Evolutionary conservation across 2,329 filamentous ascomycete species (phyloP), one percentile per base, ranked within the genome.

Genomic region (Shiraia sp.): DNA sequence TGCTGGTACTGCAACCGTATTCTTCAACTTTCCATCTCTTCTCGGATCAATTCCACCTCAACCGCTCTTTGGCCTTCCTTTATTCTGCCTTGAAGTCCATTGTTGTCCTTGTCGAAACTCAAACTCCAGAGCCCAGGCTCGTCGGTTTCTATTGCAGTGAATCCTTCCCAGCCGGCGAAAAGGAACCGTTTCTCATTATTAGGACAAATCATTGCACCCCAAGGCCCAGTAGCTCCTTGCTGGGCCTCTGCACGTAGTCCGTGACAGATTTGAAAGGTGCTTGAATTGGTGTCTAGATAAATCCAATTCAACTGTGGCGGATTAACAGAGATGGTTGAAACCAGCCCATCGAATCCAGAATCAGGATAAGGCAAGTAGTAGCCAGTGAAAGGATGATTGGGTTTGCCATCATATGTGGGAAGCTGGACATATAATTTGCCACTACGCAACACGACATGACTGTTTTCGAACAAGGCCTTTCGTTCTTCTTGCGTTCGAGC

Each of bases 251-350:
- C 87, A 51, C 77, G 80, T 29, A 85, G 50, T 55, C 83, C 78
- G 32, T 79, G 70, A 17, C 51, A 44, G 24, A 57, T 44, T 23
- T 53, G 51, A 7, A 38, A 48, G 9, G 45, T 38, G 26, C 78
- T 68, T 1, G 81, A 84, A 4, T 78, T 67, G 28, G 74, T 76
- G 57, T 86, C 80, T 9, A 81, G 75, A 54, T 83, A 87, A 10
- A 87, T 76, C 83, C 83, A 87, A 51, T 86, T 85, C 39, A 87
- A 63, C 65, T 83, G 77, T 0, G 83, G 83, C 8, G 82, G 82
- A 40, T 74, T 68, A 6, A 68, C 62, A 23, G 66, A 70, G 13
- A 77, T 74, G 4, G 73, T 77, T 24, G 70, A 73, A 2, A 78
- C 75, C 8, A 78, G 59, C 0, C 75, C 75, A 24, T 54, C 50